A percentile compares a stretch with the other conserved stretches of the same genome.
Conservation (phyloP, 352 stramenopile species). For the Blastocystis sp. region DNA sequence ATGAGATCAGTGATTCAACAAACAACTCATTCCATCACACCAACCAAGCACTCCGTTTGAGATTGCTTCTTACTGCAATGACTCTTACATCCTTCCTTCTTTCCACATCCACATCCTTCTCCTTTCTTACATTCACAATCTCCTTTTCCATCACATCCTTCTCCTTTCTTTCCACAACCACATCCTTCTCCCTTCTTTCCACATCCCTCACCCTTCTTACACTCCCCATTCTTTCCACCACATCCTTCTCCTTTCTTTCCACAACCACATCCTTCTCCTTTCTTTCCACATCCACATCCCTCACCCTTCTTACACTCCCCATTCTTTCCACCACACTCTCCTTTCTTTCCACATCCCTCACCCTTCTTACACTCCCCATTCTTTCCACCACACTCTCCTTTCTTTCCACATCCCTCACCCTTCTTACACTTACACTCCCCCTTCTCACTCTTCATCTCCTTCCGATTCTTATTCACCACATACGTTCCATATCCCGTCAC, state of each 20-base stretch:
- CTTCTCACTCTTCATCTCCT: not conserved
- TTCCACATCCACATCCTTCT: not conserved
- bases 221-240: not conserved
- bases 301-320: too few species aligned
- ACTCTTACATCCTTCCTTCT: too few species aligned
- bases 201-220: not conserved
- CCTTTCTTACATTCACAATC: too few species aligned
- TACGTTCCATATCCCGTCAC: not conserved
- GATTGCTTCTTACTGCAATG: not conserved
- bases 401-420: not conserved
- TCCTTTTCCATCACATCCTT: not conserved
- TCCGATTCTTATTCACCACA: constrained; percentile 24
- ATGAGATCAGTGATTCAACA: too few species aligned
- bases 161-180: not conserved
- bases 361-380: not conserved
- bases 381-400: not conserved
- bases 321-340: not conserved
- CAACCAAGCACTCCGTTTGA: too few species aligned
- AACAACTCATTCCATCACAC: too few species aligned
- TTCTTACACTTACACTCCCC: not conserved
- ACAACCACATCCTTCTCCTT: too few species aligned
- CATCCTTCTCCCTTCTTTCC: not conserved
- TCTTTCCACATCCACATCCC: too few species aligned
- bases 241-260: too few species aligned
- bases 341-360: not conserved